Conservation (phyloP, 192 early-diverging fungal species). For the Coemansia guatemalensis region DNA sequence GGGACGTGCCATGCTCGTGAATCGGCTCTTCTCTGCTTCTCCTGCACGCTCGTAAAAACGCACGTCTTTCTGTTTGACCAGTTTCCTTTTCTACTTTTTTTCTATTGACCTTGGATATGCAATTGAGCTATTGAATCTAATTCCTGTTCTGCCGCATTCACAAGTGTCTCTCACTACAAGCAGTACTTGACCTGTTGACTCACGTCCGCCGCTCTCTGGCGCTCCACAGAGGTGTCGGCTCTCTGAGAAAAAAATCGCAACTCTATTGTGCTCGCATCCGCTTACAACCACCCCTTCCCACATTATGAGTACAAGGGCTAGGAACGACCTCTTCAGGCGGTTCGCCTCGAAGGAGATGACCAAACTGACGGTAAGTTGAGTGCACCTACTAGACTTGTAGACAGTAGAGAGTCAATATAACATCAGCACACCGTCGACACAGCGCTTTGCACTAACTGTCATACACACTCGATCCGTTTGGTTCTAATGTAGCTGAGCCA, state of each 20-base stretch:
- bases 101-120: background rate
- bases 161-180: background rate
- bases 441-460: background rate
- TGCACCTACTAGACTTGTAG: background rate
- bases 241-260: background rate
- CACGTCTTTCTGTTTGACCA: background rate
- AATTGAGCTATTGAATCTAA: constrained; percentile 1
- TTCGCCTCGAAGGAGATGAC: constrained; percentile 53
- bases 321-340: constrained; percentile 40
- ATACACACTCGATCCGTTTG: background rate
- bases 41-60: background rate
- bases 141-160: background rate
- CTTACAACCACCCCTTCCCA: background rate
- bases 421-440: background rate
- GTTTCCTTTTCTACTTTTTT: background rate
- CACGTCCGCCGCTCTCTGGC: background rate
- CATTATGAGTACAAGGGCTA: constrained; percentile 16
- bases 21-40: background rate
- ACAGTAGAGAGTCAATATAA: background rate
- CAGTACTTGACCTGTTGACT: background rate
- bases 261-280: background rate
- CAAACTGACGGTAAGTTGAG: constrained; percentile 43
- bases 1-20: background rate
- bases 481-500: constrained; percentile 45
- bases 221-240: background rate